phyloP scores from a whole-genome alignment of 371 early-diverging fungal genomes.

The Pancytospora philotis region DNA sequence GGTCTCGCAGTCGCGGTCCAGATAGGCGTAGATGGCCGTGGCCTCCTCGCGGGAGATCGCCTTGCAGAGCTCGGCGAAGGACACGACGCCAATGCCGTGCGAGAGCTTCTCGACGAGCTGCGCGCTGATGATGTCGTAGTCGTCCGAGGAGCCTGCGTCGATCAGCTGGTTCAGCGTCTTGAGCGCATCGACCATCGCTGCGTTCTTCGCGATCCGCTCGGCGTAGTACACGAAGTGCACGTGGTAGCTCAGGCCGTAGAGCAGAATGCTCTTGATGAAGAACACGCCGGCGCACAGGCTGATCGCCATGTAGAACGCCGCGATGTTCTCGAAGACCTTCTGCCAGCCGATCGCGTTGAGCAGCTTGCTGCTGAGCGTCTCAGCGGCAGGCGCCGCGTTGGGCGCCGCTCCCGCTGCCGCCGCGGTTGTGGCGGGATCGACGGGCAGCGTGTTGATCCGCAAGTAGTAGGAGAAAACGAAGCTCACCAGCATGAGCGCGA shows the following conservation, averaged over 20 bases:
- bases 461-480: not conserved
- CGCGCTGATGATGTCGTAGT: constrained; percentile 23
- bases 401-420: not conserved
- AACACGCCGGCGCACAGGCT: constrained; percentile 5
- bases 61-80: not conserved
- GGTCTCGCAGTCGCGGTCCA: constrained; percentile 15
- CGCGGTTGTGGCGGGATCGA: not conserved
- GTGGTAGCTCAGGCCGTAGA: constrained; percentile 28
- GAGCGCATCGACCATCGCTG: constrained; percentile 25
- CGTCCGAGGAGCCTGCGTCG: not conserved
- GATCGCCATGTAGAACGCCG: constrained; percentile 16
- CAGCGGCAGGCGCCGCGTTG: not conserved
- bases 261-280: constrained; percentile 24
- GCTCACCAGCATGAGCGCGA: not conserved
- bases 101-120: constrained; percentile 17
- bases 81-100: constrained; percentile 15
- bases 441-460: not conserved
- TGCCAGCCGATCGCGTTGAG: not conserved
- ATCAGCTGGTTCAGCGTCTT: constrained; percentile 25
- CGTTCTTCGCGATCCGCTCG: constrained; percentile 34
- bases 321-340: not conserved
- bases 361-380: not conserved
- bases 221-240: constrained; percentile 37
- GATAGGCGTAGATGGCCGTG: constrained; percentile 23
- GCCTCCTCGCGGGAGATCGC: constrained; percentile 27